Conservation (phyloP, 2,329 filamentous ascomycete species). For the Mycosphaerella arachidis region DNA sequence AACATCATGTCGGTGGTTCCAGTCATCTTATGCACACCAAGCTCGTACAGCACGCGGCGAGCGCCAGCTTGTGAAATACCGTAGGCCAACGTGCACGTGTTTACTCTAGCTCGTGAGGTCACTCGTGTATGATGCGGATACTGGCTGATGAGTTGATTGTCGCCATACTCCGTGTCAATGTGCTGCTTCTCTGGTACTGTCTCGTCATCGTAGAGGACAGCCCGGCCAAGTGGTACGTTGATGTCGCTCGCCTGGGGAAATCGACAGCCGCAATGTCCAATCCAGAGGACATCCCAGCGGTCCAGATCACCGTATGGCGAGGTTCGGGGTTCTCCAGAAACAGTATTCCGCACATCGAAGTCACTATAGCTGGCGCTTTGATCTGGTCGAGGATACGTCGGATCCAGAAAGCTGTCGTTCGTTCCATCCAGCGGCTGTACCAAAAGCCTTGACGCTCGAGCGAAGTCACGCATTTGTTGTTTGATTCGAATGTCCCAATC, state of each 20-base stretch:
- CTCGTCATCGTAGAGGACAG: constrained; percentile 18
- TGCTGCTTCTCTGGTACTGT: constrained; percentile 20
- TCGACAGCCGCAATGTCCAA: constrained; percentile 30
- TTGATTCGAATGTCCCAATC: constrained; percentile 43
- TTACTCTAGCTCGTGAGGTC: constrained; percentile 40
- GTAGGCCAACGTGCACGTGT: constrained; percentile 43
- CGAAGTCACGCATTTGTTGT: constrained; percentile 33
- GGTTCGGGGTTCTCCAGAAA: constrained; percentile 16
- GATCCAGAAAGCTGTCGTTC: constrained; percentile 17
- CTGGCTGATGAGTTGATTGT: constrained; percentile 5
- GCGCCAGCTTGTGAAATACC: constrained; percentile 44
- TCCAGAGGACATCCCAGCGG: constrained; percentile 35
- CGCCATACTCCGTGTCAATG: constrained; percentile 22
- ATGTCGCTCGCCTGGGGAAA: constrained; percentile 19
- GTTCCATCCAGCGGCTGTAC: constrained; percentile 27
- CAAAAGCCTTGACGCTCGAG: constrained; percentile 36
- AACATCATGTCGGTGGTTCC: constrained; percentile 36
- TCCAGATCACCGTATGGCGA: constrained; percentile 37
- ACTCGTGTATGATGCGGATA: constrained; percentile 40
- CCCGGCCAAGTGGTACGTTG: constrained; percentile 20
- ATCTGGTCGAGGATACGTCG: not conserved
- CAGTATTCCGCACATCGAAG: too few relatives aligned
- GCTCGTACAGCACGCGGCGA: constrained; percentile 40
- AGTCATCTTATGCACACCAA: constrained; percentile 41
- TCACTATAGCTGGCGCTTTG: too few relatives aligned